Conservation (phyloP, 441 rosid genomes). For the Adansonia grandidieri region DNA sequence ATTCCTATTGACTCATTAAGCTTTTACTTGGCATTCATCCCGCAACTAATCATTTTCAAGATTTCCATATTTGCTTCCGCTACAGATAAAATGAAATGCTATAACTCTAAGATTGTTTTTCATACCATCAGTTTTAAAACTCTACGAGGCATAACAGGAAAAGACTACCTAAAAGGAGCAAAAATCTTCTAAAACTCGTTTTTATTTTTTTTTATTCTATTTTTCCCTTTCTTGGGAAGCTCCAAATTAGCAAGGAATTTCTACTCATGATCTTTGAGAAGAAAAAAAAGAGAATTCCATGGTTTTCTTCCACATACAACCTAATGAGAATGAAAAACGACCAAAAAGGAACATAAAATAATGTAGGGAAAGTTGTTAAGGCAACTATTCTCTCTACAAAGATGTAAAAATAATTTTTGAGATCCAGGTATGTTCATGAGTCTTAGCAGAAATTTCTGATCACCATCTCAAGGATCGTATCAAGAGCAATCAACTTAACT, state of each 20-base stretch:
- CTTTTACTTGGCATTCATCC: too few species aligned
- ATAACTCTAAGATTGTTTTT: background rate
- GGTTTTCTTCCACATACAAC: background rate
- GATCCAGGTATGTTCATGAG: background rate
- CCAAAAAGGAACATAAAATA: background rate
- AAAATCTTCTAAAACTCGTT: background rate
- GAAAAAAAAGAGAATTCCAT: too few species aligned
- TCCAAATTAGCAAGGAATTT: background rate
- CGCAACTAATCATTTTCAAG: background rate
- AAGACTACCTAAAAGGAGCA: background rate
- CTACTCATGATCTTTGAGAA: background rate
- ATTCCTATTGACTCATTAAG: too few species aligned
- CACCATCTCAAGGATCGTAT: background rate
- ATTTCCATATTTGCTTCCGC: background rate
- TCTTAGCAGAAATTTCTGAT: background rate
- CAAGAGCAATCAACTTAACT: background rate
- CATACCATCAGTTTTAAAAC: background rate
- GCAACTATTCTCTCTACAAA: background rate
- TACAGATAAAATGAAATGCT: background rate
- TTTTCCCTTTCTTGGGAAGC: background rate
- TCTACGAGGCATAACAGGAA: background rate
- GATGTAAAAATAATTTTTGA: background rate
- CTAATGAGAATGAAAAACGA: background rate
- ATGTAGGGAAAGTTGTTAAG: background rate
- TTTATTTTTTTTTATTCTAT: background rate